Evolutionary conservation across 1,139 yeast species (phyloP).

Genomic region (Zygotorulaspora mrakii): DNA sequence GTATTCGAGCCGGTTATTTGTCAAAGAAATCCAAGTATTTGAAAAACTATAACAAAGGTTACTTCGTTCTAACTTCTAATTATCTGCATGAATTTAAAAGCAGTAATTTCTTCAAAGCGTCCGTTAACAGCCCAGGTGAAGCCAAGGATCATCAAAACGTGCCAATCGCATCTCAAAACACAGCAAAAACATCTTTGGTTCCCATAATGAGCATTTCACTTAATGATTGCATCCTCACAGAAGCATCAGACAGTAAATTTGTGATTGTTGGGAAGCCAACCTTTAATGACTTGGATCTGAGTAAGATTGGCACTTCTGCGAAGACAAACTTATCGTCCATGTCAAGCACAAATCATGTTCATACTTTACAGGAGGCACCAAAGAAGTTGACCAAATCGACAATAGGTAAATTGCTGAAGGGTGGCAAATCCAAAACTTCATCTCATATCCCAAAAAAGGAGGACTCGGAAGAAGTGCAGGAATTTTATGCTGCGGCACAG

Average conservation of each 20-base stretch:
- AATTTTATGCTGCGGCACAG: constrained; percentile 40
- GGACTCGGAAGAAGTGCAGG: constrained; percentile 11
- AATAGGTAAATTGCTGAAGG: constrained; percentile 14
- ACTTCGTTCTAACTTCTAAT: constrained; percentile 70
- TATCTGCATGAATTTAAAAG: constrained; percentile 69
- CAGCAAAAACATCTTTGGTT: constrained; percentile 23
- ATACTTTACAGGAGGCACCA: constrained; percentile 14
- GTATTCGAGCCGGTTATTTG: constrained; percentile 52
- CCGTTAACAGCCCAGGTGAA: constrained; percentile 18
- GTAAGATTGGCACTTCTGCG: constrained; percentile 9
- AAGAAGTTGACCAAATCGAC: constrained; percentile 15
- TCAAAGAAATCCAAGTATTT: constrained; percentile 59
- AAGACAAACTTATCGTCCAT: constrained; percentile 7
- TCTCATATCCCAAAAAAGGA: constrained; percentile 8
- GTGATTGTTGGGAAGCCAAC: constrained; percentile 29
- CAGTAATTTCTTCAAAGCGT: constrained; percentile 51
- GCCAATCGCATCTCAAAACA: constrained; percentile 16
- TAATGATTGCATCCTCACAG: constrained; percentile 40
- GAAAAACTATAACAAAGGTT: constrained; percentile 60
- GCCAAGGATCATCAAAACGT: constrained; percentile 17
- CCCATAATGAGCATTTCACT: constrained; percentile 44
- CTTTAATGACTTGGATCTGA: constrained; percentile 19
- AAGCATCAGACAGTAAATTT: constrained; percentile 37
- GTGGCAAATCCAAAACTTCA: constrained; percentile 11
- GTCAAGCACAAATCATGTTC: constrained; percentile 2